A percentile compares a stretch with the other conserved stretches of the same genome.
phyloP scores from a whole-genome alignment of 192 early-diverging fungal genomes.

The Umbelopsis isabellina region DNA sequence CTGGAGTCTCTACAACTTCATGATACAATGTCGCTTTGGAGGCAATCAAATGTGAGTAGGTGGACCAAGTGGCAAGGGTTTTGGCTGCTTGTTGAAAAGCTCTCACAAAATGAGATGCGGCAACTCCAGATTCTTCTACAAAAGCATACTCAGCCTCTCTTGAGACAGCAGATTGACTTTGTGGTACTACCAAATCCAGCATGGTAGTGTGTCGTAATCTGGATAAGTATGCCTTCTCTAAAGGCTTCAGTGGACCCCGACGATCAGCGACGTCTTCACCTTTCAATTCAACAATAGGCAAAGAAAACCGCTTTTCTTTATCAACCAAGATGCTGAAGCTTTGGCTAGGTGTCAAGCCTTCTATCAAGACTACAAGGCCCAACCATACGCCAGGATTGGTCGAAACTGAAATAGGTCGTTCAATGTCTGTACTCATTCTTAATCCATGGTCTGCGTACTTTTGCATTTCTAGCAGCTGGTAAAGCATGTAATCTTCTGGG shows the following conservation, averaged over 20 bases:
- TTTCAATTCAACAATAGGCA: slow-evolving; percentile 26
- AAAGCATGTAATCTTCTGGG: slow-evolving; percentile 31
- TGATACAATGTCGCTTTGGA: slow-evolving; percentile 26
- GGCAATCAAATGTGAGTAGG: slow-evolving; percentile 18
- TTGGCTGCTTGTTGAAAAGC: slow-evolving; percentile 25
- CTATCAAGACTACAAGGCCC: slow-evolving; percentile 28
- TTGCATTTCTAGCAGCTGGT: slow-evolving; percentile 38
- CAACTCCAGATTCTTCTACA: neutral
- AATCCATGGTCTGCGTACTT: slow-evolving; percentile 16
- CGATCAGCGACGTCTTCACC: slow-evolving; percentile 18
- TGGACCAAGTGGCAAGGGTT: slow-evolving; percentile 22
- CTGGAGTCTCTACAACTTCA: slow-evolving; percentile 30
- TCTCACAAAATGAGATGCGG: slow-evolving; percentile 6
- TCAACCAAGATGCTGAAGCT: slow-evolving; percentile 24
- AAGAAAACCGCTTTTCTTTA: slow-evolving; percentile 28
- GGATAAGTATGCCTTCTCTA: neutral
- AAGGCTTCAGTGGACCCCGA: neutral
- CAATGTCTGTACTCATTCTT: slow-evolving; percentile 8
- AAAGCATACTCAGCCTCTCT: neutral
- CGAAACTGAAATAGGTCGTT: neutral
- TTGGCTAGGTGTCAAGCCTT: slow-evolving; percentile 20
- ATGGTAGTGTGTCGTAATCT: neutral
- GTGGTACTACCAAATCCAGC: neutral
- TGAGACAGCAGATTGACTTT: neutral
- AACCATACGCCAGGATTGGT: slow-evolving; percentile 19